phyloP scores from a whole-genome alignment of 2,329 filamentous ascomycete species.

The Xylaria sp. region DNA sequence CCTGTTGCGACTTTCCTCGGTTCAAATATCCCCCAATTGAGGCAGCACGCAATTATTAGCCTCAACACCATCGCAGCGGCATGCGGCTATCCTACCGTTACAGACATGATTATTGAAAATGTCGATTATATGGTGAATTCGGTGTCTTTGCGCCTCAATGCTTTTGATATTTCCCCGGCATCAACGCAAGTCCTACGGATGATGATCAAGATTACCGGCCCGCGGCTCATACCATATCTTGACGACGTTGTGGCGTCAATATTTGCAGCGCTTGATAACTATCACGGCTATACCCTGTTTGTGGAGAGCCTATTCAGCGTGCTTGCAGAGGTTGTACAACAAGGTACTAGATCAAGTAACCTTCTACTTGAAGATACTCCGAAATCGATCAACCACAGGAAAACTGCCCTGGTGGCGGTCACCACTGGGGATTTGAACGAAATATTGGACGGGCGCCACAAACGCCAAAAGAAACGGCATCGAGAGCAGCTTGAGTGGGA shows the following conservation, averaged over 20 bases:
- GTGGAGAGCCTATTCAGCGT: constrained; percentile 88
- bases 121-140: constrained; percentile 98
- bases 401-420: constrained; percentile 46
- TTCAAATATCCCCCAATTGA: constrained; percentile 72
- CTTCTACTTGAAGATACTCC: constrained; percentile 57
- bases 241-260: constrained; percentile 92
- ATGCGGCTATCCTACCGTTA: constrained; percentile 79
- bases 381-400: constrained; percentile 55
- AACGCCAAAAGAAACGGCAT: constrained; percentile 50
- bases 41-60: constrained; percentile 83
- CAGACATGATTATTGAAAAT: constrained; percentile 83
- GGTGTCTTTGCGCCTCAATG: constrained; percentile 86
- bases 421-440: constrained; percentile 60
- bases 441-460: constrained; percentile 72
- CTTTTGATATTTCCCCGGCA: constrained; percentile 90
- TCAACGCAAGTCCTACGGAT: constrained; percentile 90
- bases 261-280: constrained; percentile 92
- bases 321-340: constrained; percentile 82
- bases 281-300: constrained; percentile 88
- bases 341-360: constrained; percentile 72
- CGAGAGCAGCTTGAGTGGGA: constrained; percentile 49
- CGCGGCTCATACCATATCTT: constrained; percentile 82
- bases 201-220: constrained; percentile 91
- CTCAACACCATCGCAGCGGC: constrained; percentile 81
- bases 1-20: constrained; percentile 90